These are phyloP conservation scores for Fusarium sp. DNA, from an alignment of 2,329 filamentous ascomycete species.

Conservation along the genomic window DNA sequence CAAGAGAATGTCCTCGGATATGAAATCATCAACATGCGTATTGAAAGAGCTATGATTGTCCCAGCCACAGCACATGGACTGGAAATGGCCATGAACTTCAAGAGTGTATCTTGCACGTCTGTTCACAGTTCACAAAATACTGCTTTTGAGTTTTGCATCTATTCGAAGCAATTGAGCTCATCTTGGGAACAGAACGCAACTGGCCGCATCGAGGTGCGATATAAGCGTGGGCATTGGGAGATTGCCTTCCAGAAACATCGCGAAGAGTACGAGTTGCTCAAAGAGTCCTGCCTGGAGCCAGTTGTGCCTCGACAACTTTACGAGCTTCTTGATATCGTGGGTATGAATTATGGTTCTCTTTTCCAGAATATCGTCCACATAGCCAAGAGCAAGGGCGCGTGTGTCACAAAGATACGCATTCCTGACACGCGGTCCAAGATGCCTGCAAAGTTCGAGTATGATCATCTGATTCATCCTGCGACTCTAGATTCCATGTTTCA, in stretches of 20 bases:
- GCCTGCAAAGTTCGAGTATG: constrained; percentile 62
- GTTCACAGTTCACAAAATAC: background rate
- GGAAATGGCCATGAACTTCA: constrained; percentile 60
- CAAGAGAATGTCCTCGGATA: constrained; percentile 46
- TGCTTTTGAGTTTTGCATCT: constrained; percentile 54
- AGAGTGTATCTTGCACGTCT: constrained; percentile 25
- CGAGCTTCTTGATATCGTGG: constrained; percentile 58
- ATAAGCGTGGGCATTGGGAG: constrained; percentile 32
- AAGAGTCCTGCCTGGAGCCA: constrained; percentile 44
- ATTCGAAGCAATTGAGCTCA: constrained; percentile 53
- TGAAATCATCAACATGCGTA: constrained; percentile 56
- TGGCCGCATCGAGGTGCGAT: constrained; percentile 45
- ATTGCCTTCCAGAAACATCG: constrained; percentile 32
- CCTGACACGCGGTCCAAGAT: constrained; percentile 62
- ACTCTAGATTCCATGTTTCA: constrained; percentile 67
- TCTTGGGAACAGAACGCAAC: constrained; percentile 56
- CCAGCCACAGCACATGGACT: constrained; percentile 57
- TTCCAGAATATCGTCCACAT: constrained; percentile 59
- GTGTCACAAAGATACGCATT: constrained; percentile 52
- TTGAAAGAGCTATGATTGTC: constrained; percentile 62
- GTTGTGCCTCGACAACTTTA: constrained; percentile 58
- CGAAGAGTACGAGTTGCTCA: constrained; percentile 37
- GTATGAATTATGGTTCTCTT: constrained; percentile 60
- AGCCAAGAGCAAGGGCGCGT: constrained; percentile 45
- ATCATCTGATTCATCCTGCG: constrained; percentile 65